Evolutionary conservation across 192 early-diverging fungal genomes (phyloP), one percentile per base, ranked within the genome.

Genomic region (Spizellomyces punctatus): DNA sequence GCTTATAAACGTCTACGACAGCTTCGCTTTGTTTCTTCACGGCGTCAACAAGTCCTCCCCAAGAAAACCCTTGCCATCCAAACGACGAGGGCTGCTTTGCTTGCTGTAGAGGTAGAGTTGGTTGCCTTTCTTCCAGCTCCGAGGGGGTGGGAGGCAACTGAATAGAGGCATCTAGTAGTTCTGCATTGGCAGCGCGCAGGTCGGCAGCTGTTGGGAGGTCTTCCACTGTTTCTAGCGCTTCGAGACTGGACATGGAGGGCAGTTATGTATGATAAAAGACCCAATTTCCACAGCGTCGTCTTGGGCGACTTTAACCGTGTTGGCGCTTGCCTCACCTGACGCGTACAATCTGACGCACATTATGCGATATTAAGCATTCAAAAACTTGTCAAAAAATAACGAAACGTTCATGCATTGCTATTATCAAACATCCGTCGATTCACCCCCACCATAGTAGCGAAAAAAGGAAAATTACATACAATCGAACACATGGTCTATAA

Each of bases 1-100:
- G 36, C 55, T 72, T 77, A 63, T 76, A 75, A 45, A 79, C 63
- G 45, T 78, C 76, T 3, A 66, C 73, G 5, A 79, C 78, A 12
- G 55, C 66, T 55, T 79, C 78, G 48, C 55, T 60, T 69, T 78
- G 82, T 64, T 83, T 83, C 74, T 81, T 81, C 47, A 83, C 79
- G 7, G 75, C 71, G 36, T 81, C 79, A 5, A 83, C 82, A 46
- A 82, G 60, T 4, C 54, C 63, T 8, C 72, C 66, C 82, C 82
- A 83, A 8, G 78, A 78, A 46, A 70, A 64, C 9, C 75, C 66
- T 10, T 59, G 58, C 79, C 79, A 81, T 17, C 75, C 71, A 36
- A 36, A 36, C 27, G 27, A 36, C 27, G 27, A 36, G 27, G 27
- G 44, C 75, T 54, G 50, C 50, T 54, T 54, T 12, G 14, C 17